phyloP scores from a whole-genome alignment of 192 early-diverging fungal genomes.

The Umbelopsis vinacea region DNA sequence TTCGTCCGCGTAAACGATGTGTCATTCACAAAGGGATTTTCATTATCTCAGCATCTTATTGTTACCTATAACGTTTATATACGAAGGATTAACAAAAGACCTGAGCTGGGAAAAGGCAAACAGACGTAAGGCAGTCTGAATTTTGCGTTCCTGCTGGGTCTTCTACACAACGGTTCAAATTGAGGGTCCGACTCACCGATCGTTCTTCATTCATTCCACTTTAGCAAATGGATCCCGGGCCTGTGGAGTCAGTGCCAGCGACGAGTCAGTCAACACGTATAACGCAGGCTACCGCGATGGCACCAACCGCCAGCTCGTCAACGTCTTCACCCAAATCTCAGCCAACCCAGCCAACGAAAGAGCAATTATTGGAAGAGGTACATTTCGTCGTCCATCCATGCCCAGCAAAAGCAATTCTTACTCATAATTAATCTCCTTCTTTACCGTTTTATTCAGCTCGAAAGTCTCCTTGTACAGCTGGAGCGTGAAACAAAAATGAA shows the following conservation, averaged over 20 bases:
- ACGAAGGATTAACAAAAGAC: no score
- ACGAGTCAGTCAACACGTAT: conserved; percentile 5
- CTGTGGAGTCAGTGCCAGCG: conserved; percentile 14
- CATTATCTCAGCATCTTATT: no score
- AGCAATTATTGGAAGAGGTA: conserved; percentile 14
- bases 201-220: conserved; percentile 9
- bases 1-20: no score
- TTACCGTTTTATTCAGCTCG: conserved; percentile 26
- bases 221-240: conserved; percentile 20
- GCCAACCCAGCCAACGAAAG: not conserved
- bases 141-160: no score
- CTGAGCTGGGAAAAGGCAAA: no score
- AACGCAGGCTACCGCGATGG: not conserved
- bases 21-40: no score
- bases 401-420: not conserved
- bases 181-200: not conserved
- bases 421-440: no score
- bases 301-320: not conserved
- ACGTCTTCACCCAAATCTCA: not conserved
- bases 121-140: no score
- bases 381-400: not conserved
- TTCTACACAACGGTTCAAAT: not conserved
- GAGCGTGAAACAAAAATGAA: conserved; percentile 44
- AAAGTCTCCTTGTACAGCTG: conserved; percentile 33
- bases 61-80: no score